Evolutionary conservation across 2,329 filamentous ascomycete genomes (phyloP), one percentile per base, ranked within the genome.

Genomic region (Xylaria sp.): DNA sequence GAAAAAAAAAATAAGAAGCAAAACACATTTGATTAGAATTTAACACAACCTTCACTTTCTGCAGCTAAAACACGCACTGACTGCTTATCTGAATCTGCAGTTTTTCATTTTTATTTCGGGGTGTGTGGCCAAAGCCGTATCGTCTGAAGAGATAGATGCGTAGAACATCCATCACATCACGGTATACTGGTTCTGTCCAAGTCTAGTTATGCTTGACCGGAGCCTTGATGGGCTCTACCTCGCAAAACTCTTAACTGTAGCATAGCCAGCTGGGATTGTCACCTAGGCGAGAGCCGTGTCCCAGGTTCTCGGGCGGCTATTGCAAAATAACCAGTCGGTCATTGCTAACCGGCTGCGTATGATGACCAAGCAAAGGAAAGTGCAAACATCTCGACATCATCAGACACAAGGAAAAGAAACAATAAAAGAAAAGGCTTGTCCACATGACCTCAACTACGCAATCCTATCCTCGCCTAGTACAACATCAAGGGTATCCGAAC

Each of bases 281-380:
- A 48, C 67, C 70, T 63, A 33, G 57, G 70, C 67, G 64, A 58
- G 62, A 64, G 60, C 36, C 62, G 56, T 57, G 61, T 51, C 62
- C 64, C 31, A 62, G 61, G 64, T 60, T 49, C 60, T 62, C 63
- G 52, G 52, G 52, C 36, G 59, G 58, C 61, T 41, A 55, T 67
- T 61, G 62, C 63, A 59, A 60, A 68, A 68, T 58, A 69, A 60
- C 62, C 62, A 51, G 23, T 57, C 46, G 28, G 58, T 68, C 58
- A 41, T 64, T 52, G 49, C 43, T 36, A 52, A 66, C 59, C 48
- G 62, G 66, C 70, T 72, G 71, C 70, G 43, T 62, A 63, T 73
- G 71, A 62, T 74, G 74, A 75, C 71, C 73, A 76, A 73, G 69
- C 67, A 73, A 77, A 75, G 70, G 74, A 75, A 76, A 74, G 66